Evolutionary conservation across 1,139 yeast species (phyloP), one percentile per base, ranked within the genome.

Genomic region (Yamadazyma sp.): DNA sequence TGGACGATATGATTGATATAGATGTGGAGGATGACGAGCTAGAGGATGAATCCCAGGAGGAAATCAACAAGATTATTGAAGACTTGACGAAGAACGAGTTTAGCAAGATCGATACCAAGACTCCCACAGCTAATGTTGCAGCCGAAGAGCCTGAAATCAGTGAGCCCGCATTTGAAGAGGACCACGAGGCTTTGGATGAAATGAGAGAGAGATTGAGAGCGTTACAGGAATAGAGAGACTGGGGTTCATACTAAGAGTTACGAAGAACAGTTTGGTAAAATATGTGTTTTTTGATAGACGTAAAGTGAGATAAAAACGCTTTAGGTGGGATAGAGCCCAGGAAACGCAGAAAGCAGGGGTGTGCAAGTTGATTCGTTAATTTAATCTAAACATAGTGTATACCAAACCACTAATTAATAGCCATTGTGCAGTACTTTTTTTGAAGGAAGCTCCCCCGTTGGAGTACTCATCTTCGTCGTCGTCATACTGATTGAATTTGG

Each of bases 191-290:
- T 51, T 67, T 92, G 44, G 82, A 80, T 50, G 90, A 82, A 52
- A 92, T 92, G 97, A 75, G 96, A 47, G 92, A 90, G 55, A 69
- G 97, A 42, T 70, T 92, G 39, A 82, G 74, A 53, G 97, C 97
- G 0, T 65, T 92, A 44, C 97, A 90, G 59, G 86, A 81, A 17
- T 31, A 21, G 24, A 32, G 20, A 6, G 16, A 25, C 18, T 24
- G 7, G 6, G 12, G 4, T 13, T 8, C 16, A 24, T 20, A 20
- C 9, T 20, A 20, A 20, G 22, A 6, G 8, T 20, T 20, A 20
- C 9, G n/a, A n/a, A n/a, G n/a, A n/a, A n/a, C n/a, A n/a, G n/a
- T 20, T 20, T 20, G 9, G 22, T 6, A 20, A 20, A 20, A 20
- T 20, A 9, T 20, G 22, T 9, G 9, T n/a, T n/a, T n/a, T n/a